Evolutionary conservation across 495 filamentous ascomycete genomes (phyloP).

Genomic region (Penicillium simplicissimum): DNA sequence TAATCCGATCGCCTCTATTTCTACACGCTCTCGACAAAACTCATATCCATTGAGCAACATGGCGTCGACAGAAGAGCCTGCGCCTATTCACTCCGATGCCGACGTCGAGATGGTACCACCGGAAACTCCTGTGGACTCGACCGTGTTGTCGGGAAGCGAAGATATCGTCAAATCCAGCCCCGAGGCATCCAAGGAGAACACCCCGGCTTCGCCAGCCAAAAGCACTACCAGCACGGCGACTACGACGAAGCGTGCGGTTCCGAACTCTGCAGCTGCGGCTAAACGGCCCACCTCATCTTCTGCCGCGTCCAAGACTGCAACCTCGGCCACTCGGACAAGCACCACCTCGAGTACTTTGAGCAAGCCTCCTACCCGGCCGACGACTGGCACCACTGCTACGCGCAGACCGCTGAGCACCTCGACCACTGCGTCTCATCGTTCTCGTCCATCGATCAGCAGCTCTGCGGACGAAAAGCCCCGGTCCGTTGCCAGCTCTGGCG

Average conservation of each 20-base stretch:
- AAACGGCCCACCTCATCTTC: constrained; percentile 44
- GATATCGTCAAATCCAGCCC: constrained; percentile 41
- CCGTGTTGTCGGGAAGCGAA: constrained; percentile 41
- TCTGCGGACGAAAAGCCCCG: constrained; percentile 51
- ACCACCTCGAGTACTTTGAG: constrained; percentile 39
- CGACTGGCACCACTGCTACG: constrained; percentile 36
- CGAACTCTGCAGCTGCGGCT: constrained; percentile 30
- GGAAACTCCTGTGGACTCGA: constrained; percentile 44
- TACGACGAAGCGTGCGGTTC: constrained; percentile 35
- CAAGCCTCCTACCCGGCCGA: constrained; percentile 47
- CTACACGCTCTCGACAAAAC: constrained; percentile 7
- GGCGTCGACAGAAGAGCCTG: constrained; percentile 44
- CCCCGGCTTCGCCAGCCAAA: constrained; percentile 34
- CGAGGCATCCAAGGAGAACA: constrained; percentile 43
- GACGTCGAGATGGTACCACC: constrained; percentile 38
- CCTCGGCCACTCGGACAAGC: constrained; percentile 29
- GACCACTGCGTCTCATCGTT: constrained; percentile 45
- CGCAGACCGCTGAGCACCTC: constrained; percentile 44
- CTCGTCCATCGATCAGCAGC: constrained; percentile 48
- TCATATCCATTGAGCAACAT: constrained; percentile 24
- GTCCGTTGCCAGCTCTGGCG: constrained; percentile 47
- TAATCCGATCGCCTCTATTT: not conserved
- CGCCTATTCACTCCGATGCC: constrained; percentile 29
- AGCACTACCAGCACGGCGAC: constrained; percentile 25
- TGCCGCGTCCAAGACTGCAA: constrained; percentile 30